Evolutionary conservation across 805 yeast genomes (phyloP).

Genomic region (Myxozyma neglecta): DNA sequence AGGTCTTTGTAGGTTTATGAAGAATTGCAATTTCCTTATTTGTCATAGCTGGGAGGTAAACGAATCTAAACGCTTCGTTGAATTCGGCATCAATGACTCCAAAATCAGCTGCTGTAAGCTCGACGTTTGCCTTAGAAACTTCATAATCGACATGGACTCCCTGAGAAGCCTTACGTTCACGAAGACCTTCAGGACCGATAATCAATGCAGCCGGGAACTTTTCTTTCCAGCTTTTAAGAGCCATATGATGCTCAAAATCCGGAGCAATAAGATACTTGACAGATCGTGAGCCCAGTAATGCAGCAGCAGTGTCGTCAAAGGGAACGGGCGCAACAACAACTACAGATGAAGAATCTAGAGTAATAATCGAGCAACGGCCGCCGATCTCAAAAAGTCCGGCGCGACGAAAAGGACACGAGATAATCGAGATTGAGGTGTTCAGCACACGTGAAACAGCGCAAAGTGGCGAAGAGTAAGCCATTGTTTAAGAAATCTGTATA

Average conservation of each 20-base stretch:
- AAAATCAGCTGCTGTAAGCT: conserved; percentile 10
- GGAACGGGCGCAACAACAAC: conserved; percentile 32
- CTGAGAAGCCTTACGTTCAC: conserved; percentile 16
- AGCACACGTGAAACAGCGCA: conserved; percentile 29
- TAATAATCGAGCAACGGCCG: conserved; percentile 26
- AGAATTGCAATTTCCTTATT: conserved; percentile 60
- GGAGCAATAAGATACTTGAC: conserved; percentile 54
- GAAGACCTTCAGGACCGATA: conserved; percentile 51
- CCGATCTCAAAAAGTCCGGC: conserved; percentile 31
- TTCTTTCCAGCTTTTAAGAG: conserved; percentile 54
- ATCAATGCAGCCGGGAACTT: conserved; percentile 53
- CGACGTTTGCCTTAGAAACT: conserved; percentile 8
- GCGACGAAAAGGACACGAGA: conserved; percentile 32
- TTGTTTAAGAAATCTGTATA: not conserved
- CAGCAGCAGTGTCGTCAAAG: conserved; percentile 19
- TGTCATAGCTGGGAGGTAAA: conserved; percentile 56
- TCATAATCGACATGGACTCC: conserved; percentile 28
- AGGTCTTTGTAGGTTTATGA: conserved; percentile 49
- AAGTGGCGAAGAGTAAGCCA: conserved; percentile 32
- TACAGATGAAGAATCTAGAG: conserved; percentile 9
- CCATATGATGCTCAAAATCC: conserved; percentile 66
- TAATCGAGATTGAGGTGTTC: conserved; percentile 17
- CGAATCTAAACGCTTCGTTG: conserved; percentile 47
- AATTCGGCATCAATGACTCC: conserved; percentile 21
- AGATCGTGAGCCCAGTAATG: conserved; percentile 8